Conservation (phyloP, 2,329 filamentous ascomycete genomes). For the Aureobasidium sp. region DNA sequence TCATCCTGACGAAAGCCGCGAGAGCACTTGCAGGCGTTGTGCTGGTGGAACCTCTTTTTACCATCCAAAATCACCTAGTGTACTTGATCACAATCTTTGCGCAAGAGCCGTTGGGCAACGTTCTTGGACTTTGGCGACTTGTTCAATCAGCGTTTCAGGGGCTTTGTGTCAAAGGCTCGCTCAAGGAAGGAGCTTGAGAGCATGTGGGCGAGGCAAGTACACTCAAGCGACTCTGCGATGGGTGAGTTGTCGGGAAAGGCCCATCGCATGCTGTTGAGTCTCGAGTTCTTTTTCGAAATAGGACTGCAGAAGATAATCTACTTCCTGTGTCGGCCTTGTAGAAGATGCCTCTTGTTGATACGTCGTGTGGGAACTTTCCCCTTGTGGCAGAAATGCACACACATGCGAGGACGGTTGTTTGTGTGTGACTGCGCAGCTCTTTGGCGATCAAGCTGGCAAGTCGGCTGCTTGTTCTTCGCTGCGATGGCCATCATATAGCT, state of each 20-base stretch:
- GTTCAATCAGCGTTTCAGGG: not conserved
- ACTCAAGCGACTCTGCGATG: not conserved
- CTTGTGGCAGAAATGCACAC: too few relatives aligned
- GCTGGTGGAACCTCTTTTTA: too few relatives aligned
- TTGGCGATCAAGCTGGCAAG: not conserved
- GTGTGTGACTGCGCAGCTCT: not conserved
- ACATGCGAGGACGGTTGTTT: too few relatives aligned
- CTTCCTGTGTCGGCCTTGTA: too few relatives aligned
- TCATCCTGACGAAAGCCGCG: not conserved
- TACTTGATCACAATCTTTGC: not conserved
- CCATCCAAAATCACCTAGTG: too few relatives aligned
- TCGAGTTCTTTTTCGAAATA: not conserved
- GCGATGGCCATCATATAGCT: too few relatives aligned
- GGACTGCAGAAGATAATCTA: too few relatives aligned
- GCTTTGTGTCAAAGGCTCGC: not conserved
- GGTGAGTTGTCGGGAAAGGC: not conserved
- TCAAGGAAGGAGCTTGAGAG: not conserved
- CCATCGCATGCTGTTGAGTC: not conserved
- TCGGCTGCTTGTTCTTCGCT: not conserved
- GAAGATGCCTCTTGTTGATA: too few relatives aligned
- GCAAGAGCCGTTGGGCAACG: not conserved
- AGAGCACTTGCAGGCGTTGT: not conserved
- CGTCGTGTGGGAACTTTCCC: too few relatives aligned
- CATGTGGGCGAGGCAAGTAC: not conserved
- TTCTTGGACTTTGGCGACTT: not conserved